Conservation (phyloP, 306 rosid species). For the Ziziphus jujuba region DNA sequence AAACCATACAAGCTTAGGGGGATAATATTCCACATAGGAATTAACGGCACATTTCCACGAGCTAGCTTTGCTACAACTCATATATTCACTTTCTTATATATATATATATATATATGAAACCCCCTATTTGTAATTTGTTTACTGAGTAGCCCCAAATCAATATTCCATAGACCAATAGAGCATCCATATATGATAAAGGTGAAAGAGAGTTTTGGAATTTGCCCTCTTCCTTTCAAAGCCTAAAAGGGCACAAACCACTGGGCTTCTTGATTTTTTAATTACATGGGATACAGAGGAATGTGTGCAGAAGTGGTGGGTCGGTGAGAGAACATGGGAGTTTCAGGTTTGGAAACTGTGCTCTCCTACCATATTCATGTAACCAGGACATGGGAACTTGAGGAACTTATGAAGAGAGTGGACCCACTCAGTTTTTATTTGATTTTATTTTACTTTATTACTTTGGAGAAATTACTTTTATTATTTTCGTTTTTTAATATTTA, state of each 20-base stretch:
- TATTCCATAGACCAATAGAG: no score
- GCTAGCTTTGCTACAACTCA: background rate
- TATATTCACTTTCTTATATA: no score
- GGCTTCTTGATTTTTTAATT: background rate
- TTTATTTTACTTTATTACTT: background rate
- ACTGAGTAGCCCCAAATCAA: no score
- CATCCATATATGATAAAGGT: no score
- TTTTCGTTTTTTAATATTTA: background rate
- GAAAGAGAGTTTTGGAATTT: no score
- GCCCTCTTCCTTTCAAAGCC: no score
- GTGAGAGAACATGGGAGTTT: conserved; percentile 52
- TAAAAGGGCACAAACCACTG: no score
- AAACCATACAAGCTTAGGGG: conserved; percentile 18
- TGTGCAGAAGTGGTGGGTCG: conserved; percentile 36
- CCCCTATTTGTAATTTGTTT: no score
- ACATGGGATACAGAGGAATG: conserved; percentile 30
- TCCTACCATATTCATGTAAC: conserved; percentile 31
- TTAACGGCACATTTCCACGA: conserved; percentile 11
- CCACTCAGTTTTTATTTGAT: background rate
- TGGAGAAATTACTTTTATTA: background rate
- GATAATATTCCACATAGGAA: no score
- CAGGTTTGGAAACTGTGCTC: conserved; percentile 39
- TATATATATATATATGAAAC: no score
- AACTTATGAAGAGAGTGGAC: background rate
- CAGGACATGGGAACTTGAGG: conserved; percentile 33